Conservation (phyloP, 192 early-diverging fungal species). For the Backusella morwellensis region DNA sequence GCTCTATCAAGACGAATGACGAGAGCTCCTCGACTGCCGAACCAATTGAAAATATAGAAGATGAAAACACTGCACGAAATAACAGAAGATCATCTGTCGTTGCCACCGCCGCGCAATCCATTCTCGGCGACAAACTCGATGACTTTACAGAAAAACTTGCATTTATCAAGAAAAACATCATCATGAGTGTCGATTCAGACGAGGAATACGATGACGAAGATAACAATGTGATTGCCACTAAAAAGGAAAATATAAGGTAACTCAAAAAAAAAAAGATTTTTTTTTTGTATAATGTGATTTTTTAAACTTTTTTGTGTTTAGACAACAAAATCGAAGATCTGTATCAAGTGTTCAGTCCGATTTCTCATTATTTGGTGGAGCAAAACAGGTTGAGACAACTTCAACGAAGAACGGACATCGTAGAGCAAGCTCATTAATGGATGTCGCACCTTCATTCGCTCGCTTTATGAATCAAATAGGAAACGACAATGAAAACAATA, state of each 20-base stretch:
- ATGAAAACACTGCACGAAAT: background rate
- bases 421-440: conserved; percentile 23
- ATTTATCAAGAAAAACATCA: conserved; percentile 38
- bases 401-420: background rate
- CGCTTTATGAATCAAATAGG: conserved; percentile 28
- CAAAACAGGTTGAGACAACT: background rate
- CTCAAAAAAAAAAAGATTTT: too few species aligned
- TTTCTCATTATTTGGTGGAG: background rate
- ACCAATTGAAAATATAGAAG: background rate
- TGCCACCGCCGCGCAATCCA: conserved; percentile 27
- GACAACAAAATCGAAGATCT: conserved; percentile 4
- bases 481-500: conserved; percentile 2
- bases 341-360: background rate
- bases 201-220: conserved; percentile 19
- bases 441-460: conserved; percentile 21
- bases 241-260: background rate
- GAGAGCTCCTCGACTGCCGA: background rate
- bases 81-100: conserved; percentile 19
- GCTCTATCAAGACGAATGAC: background rate
- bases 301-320: background rate
- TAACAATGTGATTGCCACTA: background rate
- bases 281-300: background rate
- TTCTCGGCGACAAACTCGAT: conserved; percentile 33
- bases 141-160: conserved; percentile 39
- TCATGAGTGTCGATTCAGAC: conserved; percentile 35